Evolutionary conservation across 1,284 basidiomycete species (phyloP).

Genomic region (Exsudoporus floridanus): DNA sequence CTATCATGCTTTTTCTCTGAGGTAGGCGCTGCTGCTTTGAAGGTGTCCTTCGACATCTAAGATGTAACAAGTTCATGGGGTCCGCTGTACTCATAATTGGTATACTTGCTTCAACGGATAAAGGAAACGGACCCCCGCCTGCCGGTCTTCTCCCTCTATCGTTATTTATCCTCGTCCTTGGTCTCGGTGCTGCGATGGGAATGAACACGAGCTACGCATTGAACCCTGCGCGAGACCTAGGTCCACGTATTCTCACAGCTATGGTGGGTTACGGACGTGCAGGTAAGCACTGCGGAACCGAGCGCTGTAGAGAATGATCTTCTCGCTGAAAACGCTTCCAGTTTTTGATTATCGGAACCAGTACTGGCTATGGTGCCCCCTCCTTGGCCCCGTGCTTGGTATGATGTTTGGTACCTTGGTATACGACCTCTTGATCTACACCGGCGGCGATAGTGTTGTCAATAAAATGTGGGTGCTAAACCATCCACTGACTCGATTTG

Average conservation of each 20-base stretch:
- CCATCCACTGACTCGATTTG: too few relatives aligned
- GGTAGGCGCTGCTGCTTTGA: constrained; percentile 19
- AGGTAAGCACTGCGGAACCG: constrained; percentile 31
- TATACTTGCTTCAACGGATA: constrained; percentile 45
- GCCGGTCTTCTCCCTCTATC: constrained; percentile 50
- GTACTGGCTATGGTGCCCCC: constrained; percentile 74
- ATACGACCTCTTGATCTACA: constrained; percentile 52
- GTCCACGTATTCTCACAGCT: constrained; percentile 54
- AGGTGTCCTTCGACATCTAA: constrained; percentile 29
- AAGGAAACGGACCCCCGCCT: constrained; percentile 46
- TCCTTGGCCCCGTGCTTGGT: constrained; percentile 56
- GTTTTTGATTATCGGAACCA: constrained; percentile 50
- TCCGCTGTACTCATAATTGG: constrained; percentile 53
- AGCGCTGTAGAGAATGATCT: not conserved
- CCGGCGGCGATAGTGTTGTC: constrained; percentile 49
- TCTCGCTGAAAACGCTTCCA: constrained; percentile 7
- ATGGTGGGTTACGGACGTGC: constrained; percentile 55
- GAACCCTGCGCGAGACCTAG: constrained; percentile 61
- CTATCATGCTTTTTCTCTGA: constrained; percentile 62
- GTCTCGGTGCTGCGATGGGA: constrained; percentile 51
- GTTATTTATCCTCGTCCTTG: constrained; percentile 54
- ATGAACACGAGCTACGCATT: constrained; percentile 58
- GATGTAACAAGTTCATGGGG: constrained; percentile 40
- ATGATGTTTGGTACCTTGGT: constrained; percentile 47
- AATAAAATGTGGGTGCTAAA: constrained; percentile 42